phyloP scores from a whole-genome alignment of 2,329 filamentous ascomycete genomes.

The Epichloe uncinata region DNA sequence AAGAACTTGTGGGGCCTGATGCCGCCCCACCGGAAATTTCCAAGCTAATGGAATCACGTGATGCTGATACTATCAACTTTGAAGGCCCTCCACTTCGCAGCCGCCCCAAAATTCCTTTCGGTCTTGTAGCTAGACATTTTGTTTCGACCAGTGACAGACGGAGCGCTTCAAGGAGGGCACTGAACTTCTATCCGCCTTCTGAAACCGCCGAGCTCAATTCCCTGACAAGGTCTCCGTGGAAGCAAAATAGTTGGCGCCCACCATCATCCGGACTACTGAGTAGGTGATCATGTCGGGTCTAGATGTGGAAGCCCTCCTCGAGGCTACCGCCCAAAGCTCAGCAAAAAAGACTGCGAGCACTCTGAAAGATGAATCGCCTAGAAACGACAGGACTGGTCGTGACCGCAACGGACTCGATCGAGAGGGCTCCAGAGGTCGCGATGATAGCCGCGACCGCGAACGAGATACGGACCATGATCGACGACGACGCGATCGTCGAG shows the following conservation, averaged over 20 bases:
- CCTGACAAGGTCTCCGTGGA: neutral
- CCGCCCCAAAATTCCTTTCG: neutral
- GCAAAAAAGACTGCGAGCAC: conserved; percentile 32
- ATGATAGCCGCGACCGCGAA: conserved; percentile 42
- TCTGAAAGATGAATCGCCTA: conserved; percentile 38
- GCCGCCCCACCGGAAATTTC: neutral
- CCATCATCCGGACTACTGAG: neutral
- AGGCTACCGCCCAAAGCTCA: conserved; percentile 60
- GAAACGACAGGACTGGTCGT: conserved; percentile 15
- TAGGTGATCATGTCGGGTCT: conserved; percentile 32
- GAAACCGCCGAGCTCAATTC: neutral
- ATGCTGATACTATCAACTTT: neutral
- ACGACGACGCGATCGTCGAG: conserved; percentile 36
- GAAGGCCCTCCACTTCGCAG: neutral
- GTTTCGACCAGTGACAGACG: neutral
- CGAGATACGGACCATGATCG: conserved; percentile 43
- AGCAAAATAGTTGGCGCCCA: neutral
- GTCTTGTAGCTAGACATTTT: neutral
- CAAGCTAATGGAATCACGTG: neutral
- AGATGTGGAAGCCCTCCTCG: conserved; percentile 83
- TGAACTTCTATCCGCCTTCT: neutral
- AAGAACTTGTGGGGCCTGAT: neutral
- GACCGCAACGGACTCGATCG: conserved; percentile 35
- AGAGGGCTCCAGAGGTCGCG: conserved; percentile 42
- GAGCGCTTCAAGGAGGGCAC: neutral